Evolutionary conservation across 2,329 filamentous ascomycete species (phyloP).

Genomic region (Paraphaeosphaeria minitans): DNA sequence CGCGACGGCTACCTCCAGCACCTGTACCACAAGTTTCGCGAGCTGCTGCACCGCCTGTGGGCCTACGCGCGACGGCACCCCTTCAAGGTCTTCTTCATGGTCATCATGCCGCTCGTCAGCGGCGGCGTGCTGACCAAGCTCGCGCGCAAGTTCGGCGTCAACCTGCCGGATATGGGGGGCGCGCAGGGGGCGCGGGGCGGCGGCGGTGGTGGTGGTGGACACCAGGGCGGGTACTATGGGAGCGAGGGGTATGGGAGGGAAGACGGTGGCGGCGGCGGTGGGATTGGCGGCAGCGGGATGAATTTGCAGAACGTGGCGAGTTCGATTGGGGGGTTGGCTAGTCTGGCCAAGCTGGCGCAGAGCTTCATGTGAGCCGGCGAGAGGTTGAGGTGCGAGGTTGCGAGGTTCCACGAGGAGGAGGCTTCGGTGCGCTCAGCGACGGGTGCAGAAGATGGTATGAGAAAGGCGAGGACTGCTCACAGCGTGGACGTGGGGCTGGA

Average conservation of each 20-base stretch:
- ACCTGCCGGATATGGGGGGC: constrained; percentile 64
- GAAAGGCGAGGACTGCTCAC: not conserved
- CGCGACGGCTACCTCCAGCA: constrained; percentile 78
- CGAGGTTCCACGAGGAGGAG: not conserved
- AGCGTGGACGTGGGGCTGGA: not conserved
- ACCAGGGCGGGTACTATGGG: constrained; percentile 52
- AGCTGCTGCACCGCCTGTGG: constrained; percentile 78
- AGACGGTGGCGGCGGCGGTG: constrained; percentile 32
- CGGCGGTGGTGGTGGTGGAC: constrained; percentile 29
- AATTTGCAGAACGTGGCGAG: constrained; percentile 43
- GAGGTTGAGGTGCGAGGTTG: not conserved
- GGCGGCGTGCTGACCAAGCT: constrained; percentile 81
- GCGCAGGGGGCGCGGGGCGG: constrained; percentile 28
- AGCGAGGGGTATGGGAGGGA: constrained; percentile 50
- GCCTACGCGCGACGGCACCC: constrained; percentile 84
- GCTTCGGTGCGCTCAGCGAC: not conserved
- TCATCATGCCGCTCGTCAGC: constrained; percentile 85
- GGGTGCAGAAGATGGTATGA: not conserved
- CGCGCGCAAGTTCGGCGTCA: constrained; percentile 77
- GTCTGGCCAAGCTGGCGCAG: constrained; percentile 57
- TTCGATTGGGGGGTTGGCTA: constrained; percentile 53
- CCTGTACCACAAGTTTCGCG: constrained; percentile 75
- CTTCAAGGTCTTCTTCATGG: constrained; percentile 85
- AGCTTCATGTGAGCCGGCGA: constrained; percentile 52
- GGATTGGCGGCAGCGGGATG: constrained; percentile 37